phyloP scores from a whole-genome alignment of 148 eudicot species.

The Rhododendron williamsianum region DNA sequence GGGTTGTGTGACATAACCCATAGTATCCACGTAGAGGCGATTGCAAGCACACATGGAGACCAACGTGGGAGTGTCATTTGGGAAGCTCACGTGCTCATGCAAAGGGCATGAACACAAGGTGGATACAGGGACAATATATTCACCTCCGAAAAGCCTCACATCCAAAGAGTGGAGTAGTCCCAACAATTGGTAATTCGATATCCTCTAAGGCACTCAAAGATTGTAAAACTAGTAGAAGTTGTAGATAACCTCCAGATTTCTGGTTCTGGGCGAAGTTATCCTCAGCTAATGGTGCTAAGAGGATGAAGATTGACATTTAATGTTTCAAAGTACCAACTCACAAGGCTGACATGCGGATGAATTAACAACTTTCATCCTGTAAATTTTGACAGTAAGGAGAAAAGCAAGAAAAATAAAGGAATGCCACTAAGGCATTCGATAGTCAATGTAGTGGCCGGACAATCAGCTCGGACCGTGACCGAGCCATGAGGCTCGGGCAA shows the following conservation, averaged over 20 bases:
- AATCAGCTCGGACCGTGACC: too few species aligned
- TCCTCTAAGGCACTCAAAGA: neutral
- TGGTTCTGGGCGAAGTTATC: neutral
- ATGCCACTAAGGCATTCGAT: neutral
- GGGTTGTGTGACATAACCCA: neutral
- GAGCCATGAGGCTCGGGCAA: too few species aligned
- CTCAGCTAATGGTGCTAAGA: neutral
- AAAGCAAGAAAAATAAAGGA: neutral
- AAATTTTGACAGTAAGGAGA: neutral
- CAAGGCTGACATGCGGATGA: neutral
- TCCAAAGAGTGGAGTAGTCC: neutral
- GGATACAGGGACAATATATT: neutral
- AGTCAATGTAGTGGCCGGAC: too few species aligned
- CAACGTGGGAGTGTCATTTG: neutral
- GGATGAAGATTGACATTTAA: neutral
- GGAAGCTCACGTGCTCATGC: neutral
- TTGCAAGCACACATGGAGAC: neutral
- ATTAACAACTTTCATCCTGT: neutral
- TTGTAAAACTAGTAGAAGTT: neutral
- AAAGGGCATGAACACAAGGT: neutral
- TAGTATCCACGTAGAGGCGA: neutral
- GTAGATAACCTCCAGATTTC: neutral
- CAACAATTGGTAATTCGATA: neutral
- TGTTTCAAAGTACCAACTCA: neutral
- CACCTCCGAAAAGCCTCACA: neutral